phyloP scores from a whole-genome alignment of 2,329 filamentous ascomycete genomes.

The Penicillium sp. region DNA sequence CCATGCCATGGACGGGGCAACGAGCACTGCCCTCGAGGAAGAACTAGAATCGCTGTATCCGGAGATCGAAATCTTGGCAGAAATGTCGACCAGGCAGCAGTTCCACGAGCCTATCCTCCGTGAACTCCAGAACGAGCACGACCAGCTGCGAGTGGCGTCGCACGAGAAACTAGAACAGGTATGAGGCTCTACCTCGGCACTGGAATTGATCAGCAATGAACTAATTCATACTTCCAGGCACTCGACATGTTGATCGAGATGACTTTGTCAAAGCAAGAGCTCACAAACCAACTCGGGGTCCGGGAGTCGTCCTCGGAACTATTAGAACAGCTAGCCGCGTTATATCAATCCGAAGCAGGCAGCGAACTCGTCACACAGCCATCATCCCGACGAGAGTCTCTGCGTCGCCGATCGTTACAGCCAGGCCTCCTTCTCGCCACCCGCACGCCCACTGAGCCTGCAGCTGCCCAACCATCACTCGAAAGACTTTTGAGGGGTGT shows the following conservation, averaged over 20 bases:
- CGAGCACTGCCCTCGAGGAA: slow-evolving; percentile 31
- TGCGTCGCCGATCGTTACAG: slow-evolving; percentile 30
- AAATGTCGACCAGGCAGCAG: slow-evolving; percentile 46
- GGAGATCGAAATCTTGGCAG: slow-evolving; percentile 41
- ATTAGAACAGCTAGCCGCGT: slow-evolving; percentile 31
- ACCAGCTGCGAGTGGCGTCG: slow-evolving; percentile 30
- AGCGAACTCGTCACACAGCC: slow-evolving; percentile 23
- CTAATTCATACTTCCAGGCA: slow-evolving; percentile 29
- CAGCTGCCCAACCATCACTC: slow-evolving; percentile 27
- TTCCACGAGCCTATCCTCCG: slow-evolving; percentile 43
- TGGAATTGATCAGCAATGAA: neutral
- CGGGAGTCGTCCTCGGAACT: slow-evolving; percentile 39
- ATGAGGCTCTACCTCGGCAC: slow-evolving; percentile 8
- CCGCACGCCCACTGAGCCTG: slow-evolving; percentile 13
- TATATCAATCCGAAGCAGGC: slow-evolving; percentile 35
- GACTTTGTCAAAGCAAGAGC: slow-evolving; percentile 32
- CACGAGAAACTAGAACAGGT: slow-evolving; percentile 40
- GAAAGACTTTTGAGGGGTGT: slow-evolving; percentile 37
- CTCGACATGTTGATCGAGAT: slow-evolving; percentile 36
- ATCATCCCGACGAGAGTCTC: slow-evolving; percentile 28
- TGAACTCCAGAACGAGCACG: slow-evolving; percentile 36
- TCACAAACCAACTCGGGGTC: slow-evolving; percentile 31
- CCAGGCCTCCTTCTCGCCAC: slow-evolving; percentile 18
- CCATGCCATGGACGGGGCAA: slow-evolving; percentile 14
- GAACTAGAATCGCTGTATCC: slow-evolving; percentile 43